A percentile compares a stretch with the other conserved stretches of the same genome.
These are phyloP conservation scores for Talaromyces atroroseus DNA, from an alignment of 2,329 filamentous ascomycete genomes.

Conservation along the genomic window DNA sequence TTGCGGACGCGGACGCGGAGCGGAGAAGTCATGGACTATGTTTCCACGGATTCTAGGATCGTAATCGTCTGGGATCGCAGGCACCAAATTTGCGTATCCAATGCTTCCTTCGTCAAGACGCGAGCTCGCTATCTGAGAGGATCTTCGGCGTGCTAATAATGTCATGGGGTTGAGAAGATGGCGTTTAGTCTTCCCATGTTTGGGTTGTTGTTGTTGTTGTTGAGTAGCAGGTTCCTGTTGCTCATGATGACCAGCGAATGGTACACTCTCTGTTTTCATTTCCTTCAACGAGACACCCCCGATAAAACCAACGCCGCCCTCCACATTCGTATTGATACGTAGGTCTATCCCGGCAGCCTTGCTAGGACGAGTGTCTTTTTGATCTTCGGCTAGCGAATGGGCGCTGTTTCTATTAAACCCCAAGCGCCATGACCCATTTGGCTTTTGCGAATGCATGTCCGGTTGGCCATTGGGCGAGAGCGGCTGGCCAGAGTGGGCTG, in stretches of 20 bases:
- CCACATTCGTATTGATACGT: conserved; percentile 12
- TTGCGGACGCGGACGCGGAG: conserved; percentile 47
- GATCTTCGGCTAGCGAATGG: neutral
- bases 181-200: conserved; percentile 46
- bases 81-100: conserved; percentile 44
- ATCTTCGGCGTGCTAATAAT: conserved; percentile 53
- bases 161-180: conserved; percentile 59
- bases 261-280: conserved; percentile 16
- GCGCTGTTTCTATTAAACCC: conserved; percentile 7
- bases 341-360: conserved; percentile 4
- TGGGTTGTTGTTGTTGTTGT: conserved; percentile 14
- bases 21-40: conserved; percentile 61
- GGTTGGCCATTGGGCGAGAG: conserved; percentile 15
- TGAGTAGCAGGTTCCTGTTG: neutral
- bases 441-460: conserved; percentile 4
- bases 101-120: conserved; percentile 49
- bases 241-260: conserved; percentile 26
- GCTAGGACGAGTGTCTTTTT: neutral
- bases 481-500: conserved; percentile 23
- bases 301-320: conserved; percentile 9
- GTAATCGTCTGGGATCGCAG: conserved; percentile 55
- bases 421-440: conserved; percentile 12
- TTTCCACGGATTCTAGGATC: conserved; percentile 60
- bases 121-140: conserved; percentile 45
- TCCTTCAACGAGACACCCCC: conserved; percentile 13